Base-by-base conservation (phyloP, 495 filamentous ascomycete genomes). In the Podospora bellae-mahoneyi region DNA sequence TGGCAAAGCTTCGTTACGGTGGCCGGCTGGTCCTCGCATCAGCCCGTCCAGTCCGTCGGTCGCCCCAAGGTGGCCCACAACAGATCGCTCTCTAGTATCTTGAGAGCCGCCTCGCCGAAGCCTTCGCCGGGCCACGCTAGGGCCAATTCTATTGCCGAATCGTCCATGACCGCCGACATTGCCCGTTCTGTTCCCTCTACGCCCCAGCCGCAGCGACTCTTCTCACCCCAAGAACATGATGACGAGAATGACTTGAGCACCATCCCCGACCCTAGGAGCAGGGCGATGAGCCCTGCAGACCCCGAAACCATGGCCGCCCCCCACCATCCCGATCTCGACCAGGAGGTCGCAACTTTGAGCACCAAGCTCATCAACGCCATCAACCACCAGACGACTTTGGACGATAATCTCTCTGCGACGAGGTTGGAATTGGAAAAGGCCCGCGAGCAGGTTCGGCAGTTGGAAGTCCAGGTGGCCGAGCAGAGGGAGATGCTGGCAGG, bases 281-380 rank as follows among this genome's bases (percentile, higher is more conserved):
- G 81, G 55, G 76, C 74, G 18, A 73, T 77, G 72, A 81, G 75
- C 64, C 78, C 81, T 34, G 68, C 77, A 1, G 66, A 71, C 28
- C 70, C 68, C 30, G 69, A 73, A 9, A 64, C 67, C 54, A 68
- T 73, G 66, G 58, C 64, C 34, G 72, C 64, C 10, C 71, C 74
- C 6, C 78, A 77, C 62, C 90, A 93, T 70, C 91, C 92, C 20
- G 92, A 94, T 73, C 82, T 96, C 59, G 92, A 90, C 76, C 87
- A 89, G 65, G 95, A 99, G 78, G 93, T 98, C 15, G 90, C 95
- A 30, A 86, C 92, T 3, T 83, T 99, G 26, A 97, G 92, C 77
- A 94, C 93, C 60, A 99, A 99, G 79, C 85, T 99, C 64, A 93
- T 99, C 67, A 93, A 93, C 72, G 94, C 95, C 64, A 97, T 99